Evolutionary conservation across 2,329 filamentous ascomycete genomes (phyloP), one percentile per base, ranked within the genome.

Genomic region (Claviceps sp.): DNA sequence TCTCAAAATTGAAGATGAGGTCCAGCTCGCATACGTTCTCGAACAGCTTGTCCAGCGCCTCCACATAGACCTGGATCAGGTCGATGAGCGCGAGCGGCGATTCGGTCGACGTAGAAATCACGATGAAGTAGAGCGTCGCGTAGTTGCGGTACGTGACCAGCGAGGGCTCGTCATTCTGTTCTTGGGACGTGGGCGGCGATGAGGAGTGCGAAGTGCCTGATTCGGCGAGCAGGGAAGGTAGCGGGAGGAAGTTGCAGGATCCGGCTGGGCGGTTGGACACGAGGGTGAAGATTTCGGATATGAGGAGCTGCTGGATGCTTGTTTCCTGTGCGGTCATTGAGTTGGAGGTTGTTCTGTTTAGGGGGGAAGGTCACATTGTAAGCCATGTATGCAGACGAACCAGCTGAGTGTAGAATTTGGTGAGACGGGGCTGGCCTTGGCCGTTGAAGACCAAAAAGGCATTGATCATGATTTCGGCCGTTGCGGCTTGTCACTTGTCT

Each of bases 11-110:
- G 74, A 98, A 98, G 67, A 98, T 98, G 60, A 98, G 77, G 68
- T 98, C 90, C 52, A 98, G 75, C 73, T 98, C 93, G 76, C 93
- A 98, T 9, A 98, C 93, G 66, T 98, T 96, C 71, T 97, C 93
- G 65, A 98, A 98, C 42, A 98, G 76, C 57, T 89, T 82, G 67
- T 98, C 93, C 38, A 98, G 78, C 1, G 91, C 84, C 70, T 98
- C 93, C 57, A 98, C 93, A 62, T 96, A 98, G 54, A 98, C 93
- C 70, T 98, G 93, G 58, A 98, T 97, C 51, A 98, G 74, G 68
- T 98, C 93, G 56, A 98, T 89, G 24, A 98, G 78, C 1, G 93
- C 93, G 3, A 98, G 84, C 0, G 93, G 93, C 1, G 89, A 95
- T 70, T 98, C 93, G 54, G 93, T 96, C 5, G 89, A 89, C 4